phyloP scores from a whole-genome alignment of 495 filamentous ascomycete species.

The Viridothelium virens region DNA sequence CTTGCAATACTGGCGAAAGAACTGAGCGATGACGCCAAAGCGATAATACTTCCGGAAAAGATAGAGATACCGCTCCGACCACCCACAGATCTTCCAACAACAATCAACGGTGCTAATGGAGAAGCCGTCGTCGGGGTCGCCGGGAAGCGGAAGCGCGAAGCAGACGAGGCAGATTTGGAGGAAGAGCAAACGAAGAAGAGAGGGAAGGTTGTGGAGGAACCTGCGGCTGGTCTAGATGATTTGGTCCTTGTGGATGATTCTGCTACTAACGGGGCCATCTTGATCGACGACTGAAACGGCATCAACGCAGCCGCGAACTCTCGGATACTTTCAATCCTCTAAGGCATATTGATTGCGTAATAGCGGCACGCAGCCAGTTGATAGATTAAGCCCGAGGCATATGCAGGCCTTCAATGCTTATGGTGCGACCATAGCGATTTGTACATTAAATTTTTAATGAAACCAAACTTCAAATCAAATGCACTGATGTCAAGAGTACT shows the following conservation, averaged over 20 bases:
- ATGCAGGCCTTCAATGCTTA: neutral
- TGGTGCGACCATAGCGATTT: neutral
- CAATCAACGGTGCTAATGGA: constrained; percentile 29
- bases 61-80: constrained; percentile 43
- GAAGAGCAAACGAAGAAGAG: constrained; percentile 44
- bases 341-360: neutral
- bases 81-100: neutral
- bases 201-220: constrained; percentile 30
- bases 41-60: constrained; percentile 39
- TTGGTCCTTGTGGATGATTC: constrained; percentile 50
- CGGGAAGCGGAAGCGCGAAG: constrained; percentile 28
- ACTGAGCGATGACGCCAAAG: constrained; percentile 36
- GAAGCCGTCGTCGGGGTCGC: constrained; percentile 17
- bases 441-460: neutral
- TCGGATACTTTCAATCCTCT: neutral
- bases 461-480: too few species aligned
- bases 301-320: neutral
- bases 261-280: constrained; percentile 55
- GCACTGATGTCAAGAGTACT: too few species aligned
- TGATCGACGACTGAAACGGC: constrained; percentile 54
- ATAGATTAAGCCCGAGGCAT: neutral
- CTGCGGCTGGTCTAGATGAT: constrained; percentile 26
- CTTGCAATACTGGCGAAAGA: constrained; percentile 44
- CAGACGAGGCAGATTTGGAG: constrained; percentile 38
- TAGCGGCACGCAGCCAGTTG: neutral